A percentile compares a stretch with the other conserved stretches of the same genome.
Evolutionary conservation across 805 yeast genomes (phyloP).

Genomic region (Wickerhamiella lipophila): DNA sequence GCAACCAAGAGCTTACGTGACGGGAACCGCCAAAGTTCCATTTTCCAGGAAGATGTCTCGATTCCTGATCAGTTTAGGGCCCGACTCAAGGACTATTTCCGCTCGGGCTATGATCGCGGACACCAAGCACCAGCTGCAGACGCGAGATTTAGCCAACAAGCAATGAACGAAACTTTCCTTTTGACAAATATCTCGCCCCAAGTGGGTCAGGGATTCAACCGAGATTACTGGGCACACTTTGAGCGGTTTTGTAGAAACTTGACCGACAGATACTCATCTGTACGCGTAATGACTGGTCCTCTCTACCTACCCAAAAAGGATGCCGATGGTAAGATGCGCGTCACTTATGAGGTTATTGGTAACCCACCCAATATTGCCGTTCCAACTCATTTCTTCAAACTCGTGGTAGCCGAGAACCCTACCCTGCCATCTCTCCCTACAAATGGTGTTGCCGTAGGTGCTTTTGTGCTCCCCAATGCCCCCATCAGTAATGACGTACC

Average conservation of each 20-base stretch:
- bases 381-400: constrained; percentile 92
- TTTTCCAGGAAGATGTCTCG: constrained; percentile 74
- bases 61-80: constrained; percentile 72
- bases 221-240: constrained; percentile 96
- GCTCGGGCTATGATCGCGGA: constrained; percentile 94
- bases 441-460: constrained; percentile 59
- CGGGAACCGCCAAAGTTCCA: constrained; percentile 63
- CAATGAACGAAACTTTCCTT: constrained; percentile 90
- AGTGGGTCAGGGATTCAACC: constrained; percentile 92
- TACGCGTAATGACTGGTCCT: constrained; percentile 88
- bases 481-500: constrained; percentile 58
- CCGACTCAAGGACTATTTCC: constrained; percentile 68
- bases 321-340: constrained; percentile 75
- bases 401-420: constrained; percentile 69
- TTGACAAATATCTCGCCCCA: constrained; percentile 92
- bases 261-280: constrained; percentile 56
- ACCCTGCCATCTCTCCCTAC: constrained; percentile 22
- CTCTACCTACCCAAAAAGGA: constrained; percentile 68
- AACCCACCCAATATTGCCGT: constrained; percentile 94
- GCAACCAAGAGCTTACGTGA: constrained; percentile 35
- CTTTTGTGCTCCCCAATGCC: constrained; percentile 90
- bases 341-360: constrained; percentile 84
- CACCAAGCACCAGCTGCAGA: constrained; percentile 98
- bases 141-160: constrained; percentile 77
- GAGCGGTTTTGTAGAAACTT: constrained; percentile 78